phyloP scores from a whole-genome alignment of 2,329 filamentous ascomycete species.

The Fusarium cyanostomum region DNA sequence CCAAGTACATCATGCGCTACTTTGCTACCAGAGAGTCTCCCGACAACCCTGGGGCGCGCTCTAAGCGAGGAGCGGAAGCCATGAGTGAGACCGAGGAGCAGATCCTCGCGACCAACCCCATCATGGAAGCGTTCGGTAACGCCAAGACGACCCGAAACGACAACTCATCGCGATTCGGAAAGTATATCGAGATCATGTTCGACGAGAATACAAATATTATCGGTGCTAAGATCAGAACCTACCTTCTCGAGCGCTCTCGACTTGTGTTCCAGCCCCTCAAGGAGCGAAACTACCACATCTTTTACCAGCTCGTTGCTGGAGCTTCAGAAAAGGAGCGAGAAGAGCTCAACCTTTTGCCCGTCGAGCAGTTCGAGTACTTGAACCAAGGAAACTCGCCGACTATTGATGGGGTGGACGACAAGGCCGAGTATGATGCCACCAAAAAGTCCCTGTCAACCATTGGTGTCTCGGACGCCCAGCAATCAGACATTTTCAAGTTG shows the following conservation, averaged over 20 bases:
- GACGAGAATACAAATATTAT: constrained; percentile 95
- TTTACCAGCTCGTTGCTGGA: constrained; percentile 95
- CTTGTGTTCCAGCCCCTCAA: constrained; percentile 97
- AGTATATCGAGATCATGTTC: constrained; percentile 99
- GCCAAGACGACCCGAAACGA: constrained; percentile 99
- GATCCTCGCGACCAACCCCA: constrained; percentile 96
- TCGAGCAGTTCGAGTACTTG: constrained; percentile 94
- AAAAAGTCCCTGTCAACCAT: constrained; percentile 88
- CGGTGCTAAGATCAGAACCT: constrained; percentile 95
- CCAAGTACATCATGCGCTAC: constrained; percentile 99
- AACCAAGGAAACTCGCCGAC: constrained; percentile 92
- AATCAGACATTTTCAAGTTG: constrained; percentile 87
- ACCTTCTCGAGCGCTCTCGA: constrained; percentile 92
- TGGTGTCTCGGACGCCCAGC: constrained; percentile 78
- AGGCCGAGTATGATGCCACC: constrained; percentile 90
- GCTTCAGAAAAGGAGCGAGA: constrained; percentile 85
- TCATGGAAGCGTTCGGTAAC: constrained; percentile 99
- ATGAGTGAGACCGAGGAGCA: constrained; percentile 99
- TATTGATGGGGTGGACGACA: constrained; percentile 96
- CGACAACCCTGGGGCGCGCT: constrained; percentile 81
- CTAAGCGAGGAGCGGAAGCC: constrained; percentile 76
- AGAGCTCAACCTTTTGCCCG: constrained; percentile 79
- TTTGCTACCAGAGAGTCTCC: constrained; percentile 97
- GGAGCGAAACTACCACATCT: constrained; percentile 98
- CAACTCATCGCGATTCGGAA: constrained; percentile 98